Conservation (phyloP, 1,139 yeast genomes). For the Martiniozyma asiatica region DNA sequence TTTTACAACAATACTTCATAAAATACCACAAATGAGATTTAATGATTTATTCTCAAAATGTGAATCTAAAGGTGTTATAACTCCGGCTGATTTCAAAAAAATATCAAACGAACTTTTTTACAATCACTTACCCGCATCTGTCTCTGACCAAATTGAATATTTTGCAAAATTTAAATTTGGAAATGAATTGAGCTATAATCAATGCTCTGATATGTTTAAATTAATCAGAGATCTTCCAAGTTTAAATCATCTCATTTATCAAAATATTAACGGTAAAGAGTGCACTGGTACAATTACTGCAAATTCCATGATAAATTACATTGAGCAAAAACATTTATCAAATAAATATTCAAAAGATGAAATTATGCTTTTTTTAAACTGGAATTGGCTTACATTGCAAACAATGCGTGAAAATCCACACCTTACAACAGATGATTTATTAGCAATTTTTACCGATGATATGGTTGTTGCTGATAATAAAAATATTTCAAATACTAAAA, state of each 20-base stretch:
- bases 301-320: constrained; percentile 6
- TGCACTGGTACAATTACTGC: constrained; percentile 7
- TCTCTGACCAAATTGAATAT: constrained; percentile 17
- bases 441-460: constrained; percentile 41
- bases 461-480: constrained; percentile 35
- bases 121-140: constrained; percentile 20
- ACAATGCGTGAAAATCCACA: constrained; percentile 34
- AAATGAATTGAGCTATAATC: constrained; percentile 25
- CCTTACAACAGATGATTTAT: constrained; percentile 35
- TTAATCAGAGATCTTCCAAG: constrained; percentile 26
- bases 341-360: constrained; percentile 30
- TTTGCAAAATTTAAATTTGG: constrained; percentile 16
- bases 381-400: constrained; percentile 39
- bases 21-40: constrained; percentile 19
- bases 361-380: constrained; percentile 39
- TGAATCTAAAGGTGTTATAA: constrained; percentile 9
- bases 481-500: constrained; percentile 21
- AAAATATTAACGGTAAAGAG: constrained; percentile 19
- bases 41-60: constrained; percentile 5
- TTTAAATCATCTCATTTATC: constrained; percentile 51
- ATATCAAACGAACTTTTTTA: constrained; percentile 23
- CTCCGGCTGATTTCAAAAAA: constrained; percentile 22
- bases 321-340: not conserved
- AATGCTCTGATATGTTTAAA: constrained; percentile 29
- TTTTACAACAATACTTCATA: constrained; percentile 21